A percentile compares a stretch with the other conserved stretches of the same genome.
phyloP scores from a whole-genome alignment of 2,329 filamentous ascomycete genomes.

The Claviceps digitariae region DNA sequence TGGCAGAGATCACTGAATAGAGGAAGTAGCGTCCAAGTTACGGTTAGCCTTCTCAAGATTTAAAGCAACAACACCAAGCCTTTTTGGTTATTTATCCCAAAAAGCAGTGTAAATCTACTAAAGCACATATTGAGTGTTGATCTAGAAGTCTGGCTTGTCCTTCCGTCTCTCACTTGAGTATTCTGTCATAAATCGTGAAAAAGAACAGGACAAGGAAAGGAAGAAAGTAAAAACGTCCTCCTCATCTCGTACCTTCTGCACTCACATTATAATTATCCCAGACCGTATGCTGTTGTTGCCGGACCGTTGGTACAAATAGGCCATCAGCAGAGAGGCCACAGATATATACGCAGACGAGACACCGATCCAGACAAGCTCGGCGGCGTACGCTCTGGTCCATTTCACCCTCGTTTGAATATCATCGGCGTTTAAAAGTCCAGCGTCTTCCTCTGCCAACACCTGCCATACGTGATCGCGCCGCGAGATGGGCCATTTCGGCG shows the following conservation, averaged over 20 bases:
- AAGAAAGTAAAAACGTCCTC: neutral
- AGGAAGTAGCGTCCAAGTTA: no score
- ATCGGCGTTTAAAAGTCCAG: constrained; percentile 49
- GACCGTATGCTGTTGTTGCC: neutral
- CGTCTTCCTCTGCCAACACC: constrained; percentile 36
- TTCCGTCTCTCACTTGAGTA: no score
- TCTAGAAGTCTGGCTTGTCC: no score
- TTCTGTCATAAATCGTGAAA: no score
- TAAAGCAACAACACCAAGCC: neutral
- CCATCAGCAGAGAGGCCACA: constrained; percentile 1
- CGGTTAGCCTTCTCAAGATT: neutral
- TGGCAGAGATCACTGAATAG: no score
- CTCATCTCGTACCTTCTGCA: neutral
- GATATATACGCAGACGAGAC: constrained; percentile 5
- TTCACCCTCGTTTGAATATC: constrained; percentile 28
- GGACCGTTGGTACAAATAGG: constrained; percentile 2
- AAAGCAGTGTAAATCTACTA: no score
- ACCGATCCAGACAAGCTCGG: constrained; percentile 11
- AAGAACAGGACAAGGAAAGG: neutral
- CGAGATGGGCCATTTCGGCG: constrained; percentile 44
- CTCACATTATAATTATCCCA: neutral
- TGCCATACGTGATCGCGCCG: constrained; percentile 45
- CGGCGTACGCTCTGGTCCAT: constrained; percentile 7
- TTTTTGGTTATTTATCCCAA: no score
- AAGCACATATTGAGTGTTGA: no score